A percentile compares a stretch with the other conserved stretches of the same genome.
Conservation (phyloP, 169 alveolate species). For the Plasmodium malariae region DNA sequence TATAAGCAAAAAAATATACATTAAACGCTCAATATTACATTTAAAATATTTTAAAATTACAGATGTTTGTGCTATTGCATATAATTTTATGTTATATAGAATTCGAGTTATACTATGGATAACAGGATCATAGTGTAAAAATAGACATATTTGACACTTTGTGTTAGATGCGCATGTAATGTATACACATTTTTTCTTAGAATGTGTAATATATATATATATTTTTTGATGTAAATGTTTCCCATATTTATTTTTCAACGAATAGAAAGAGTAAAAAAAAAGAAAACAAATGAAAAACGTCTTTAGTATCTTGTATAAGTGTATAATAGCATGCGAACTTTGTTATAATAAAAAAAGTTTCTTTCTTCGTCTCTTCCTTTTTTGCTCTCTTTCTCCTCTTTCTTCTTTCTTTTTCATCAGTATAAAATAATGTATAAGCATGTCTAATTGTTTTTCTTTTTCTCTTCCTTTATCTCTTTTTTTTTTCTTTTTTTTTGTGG, state of each 20-base stretch:
- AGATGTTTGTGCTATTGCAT: background rate
- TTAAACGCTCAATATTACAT: background rate
- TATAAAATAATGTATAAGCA: background rate
- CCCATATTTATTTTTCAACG: background rate
- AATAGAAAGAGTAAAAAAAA: background rate
- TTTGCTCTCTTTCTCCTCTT: background rate
- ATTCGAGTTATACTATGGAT: background rate
- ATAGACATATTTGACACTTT: conserved; percentile 17
- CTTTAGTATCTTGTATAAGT: too few species aligned
- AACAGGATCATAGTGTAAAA: too few species aligned
- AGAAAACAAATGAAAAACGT: too few species aligned
- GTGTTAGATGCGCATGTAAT: conserved; percentile 1
- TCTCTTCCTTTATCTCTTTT: background rate
- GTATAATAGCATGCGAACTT: background rate
- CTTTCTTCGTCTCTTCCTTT: too few species aligned
- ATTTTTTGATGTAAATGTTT: background rate
- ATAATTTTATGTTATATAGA: too few species aligned
- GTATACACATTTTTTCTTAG: background rate
- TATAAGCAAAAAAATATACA: too few species aligned
- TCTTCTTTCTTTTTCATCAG: background rate
- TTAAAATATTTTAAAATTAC: background rate
- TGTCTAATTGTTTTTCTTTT: background rate
- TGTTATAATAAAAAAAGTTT: too few species aligned
- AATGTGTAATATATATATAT: background rate
- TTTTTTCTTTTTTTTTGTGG: background rate